Percentiles rank a stretch among this genome's conserved stretches.
Evolutionary conservation across 208 protist species (phyloP).

Genomic region (Trypanosomatidae sp.): DNA sequence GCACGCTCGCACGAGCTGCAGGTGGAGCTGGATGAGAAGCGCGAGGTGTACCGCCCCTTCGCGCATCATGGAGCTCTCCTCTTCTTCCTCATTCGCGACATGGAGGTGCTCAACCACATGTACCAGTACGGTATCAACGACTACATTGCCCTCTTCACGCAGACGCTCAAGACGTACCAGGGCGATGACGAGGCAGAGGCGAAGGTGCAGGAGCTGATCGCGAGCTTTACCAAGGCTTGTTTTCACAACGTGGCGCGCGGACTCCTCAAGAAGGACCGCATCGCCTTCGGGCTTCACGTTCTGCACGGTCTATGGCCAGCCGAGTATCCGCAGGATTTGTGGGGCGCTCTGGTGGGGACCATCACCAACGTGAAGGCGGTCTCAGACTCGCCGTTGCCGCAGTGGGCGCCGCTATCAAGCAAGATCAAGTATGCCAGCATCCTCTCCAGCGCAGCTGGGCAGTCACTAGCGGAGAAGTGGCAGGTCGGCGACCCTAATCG

Average conservation of each 20-base stretch:
- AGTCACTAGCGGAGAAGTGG: conserved; percentile 54
- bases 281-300: conserved; percentile 95
- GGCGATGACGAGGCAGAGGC: conserved; percentile 20
- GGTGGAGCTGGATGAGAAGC: conserved; percentile 92
- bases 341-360: conserved; percentile 86
- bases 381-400: conserved; percentile 35
- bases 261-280: conserved; percentile 91
- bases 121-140: conserved; percentile 95
- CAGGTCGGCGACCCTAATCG: conserved; percentile 35
- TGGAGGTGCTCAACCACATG: conserved; percentile 95
- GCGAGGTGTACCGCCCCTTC: conserved; percentile 94
- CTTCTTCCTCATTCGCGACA: conserved; percentile 94
- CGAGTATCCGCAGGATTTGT: conserved; percentile 77
- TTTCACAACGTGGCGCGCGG: conserved; percentile 72
- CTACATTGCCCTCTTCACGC: conserved; percentile 89
- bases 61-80: conserved; percentile 82
- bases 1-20: conserved; percentile 85
- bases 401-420: conserved; percentile 60
- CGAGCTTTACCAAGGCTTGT: conserved; percentile 62
- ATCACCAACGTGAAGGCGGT: conserved; percentile 32
- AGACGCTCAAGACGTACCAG: conserved; percentile 56
- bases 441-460: conserved; percentile 36
- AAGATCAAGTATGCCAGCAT: conserved; percentile 57
- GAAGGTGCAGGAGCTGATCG: conserved; percentile 63
- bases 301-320: conserved; percentile 83